Base-by-base conservation (phyloP, 768 basidiomycete species). In the Suillus clintonianus region DNA sequence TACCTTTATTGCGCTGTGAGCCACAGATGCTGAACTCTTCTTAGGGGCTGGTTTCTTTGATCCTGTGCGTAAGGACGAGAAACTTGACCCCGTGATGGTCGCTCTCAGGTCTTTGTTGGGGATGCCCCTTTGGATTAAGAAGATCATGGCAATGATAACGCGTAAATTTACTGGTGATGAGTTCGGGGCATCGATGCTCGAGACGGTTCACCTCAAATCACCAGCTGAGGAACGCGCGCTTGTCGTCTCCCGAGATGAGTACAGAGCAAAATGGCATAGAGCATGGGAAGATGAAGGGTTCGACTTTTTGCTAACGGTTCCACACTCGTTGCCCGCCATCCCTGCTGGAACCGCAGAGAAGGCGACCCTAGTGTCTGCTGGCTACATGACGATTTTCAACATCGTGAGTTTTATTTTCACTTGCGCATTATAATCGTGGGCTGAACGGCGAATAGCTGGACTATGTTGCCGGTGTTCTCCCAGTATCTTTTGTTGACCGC, bases 381-480 rank as follows among this genome's bases (percentile, higher is more conserved):
- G 69, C 27, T 73, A 76, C 60, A 65, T 68, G 4, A 80, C 80
- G 71, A 70, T 83, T 61, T 84, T 75, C 69, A 85, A 83, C 62
- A 70, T 82, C 55, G 81, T 83, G 58, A 63, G 82, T 76, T 24
- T 27, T 37, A 3, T 19, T 34, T 36, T 7, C 36, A 50, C 48
- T 10, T 8, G 36, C 22, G 22, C 37, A 41, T 45, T 41, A n/a
- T 58, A 6, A 59, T 47, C 19, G 5, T 17, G 30, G 32, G 19
- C 48, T 41, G 7, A 59, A 51, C 59, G 10, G 51, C 37, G 17
- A 30, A 17, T 59, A 84, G 84, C 74, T 87, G 30, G 87, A 89
- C 68, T 85, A 82, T 64, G 73, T 81, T 27, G 86, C 85, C 2
- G 85, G 86, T n/a, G 82, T 87, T 6, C 73, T 89, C 47, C 89